Percentiles rank a stretch among this genome's conserved stretches.
These are phyloP conservation scores for Avena eriantha DNA, from an alignment of 176 grass and related monocot species.

Conservation along the genomic window DNA sequence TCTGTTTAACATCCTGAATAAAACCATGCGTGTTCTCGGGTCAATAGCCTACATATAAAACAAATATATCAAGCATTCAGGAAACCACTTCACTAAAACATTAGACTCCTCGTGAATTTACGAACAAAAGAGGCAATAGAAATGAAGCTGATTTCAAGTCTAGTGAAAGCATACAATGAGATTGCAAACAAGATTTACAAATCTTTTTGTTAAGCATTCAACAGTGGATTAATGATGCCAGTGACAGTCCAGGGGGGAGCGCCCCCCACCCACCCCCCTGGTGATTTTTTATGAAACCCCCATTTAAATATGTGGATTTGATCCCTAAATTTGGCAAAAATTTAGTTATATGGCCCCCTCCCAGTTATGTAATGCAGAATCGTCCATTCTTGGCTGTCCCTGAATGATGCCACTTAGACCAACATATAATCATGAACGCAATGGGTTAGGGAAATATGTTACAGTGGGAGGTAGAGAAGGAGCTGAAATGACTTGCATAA, in stretches of 20 bases:
- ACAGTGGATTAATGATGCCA: neutral
- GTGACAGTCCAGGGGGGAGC: too few relatives aligned
- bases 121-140: neutral
- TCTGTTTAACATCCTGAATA: conserved; percentile 97
- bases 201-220: neutral
- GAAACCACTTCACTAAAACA: too few relatives aligned
- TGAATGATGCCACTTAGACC: neutral
- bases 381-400: too few relatives aligned
- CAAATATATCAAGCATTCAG: neutral
- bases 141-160: neutral
- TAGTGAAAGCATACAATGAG: neutral
- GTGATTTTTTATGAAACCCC: too few relatives aligned
- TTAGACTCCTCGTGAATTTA: neutral
- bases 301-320: too few relatives aligned
- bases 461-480: neutral
- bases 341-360: too few relatives aligned
- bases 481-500: neutral
- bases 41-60: conserved; percentile 82
- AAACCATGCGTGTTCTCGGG: conserved; percentile 92
- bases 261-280: too few relatives aligned
- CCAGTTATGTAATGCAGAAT: too few relatives aligned
- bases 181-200: neutral
- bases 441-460: neutral
- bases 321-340: too few relatives aligned
- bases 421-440: neutral